Percentiles rank a stretch among this genome's conserved stretches.
Conservation (phyloP, 129 eudicot species). For the Escallonia herrerae region DNA sequence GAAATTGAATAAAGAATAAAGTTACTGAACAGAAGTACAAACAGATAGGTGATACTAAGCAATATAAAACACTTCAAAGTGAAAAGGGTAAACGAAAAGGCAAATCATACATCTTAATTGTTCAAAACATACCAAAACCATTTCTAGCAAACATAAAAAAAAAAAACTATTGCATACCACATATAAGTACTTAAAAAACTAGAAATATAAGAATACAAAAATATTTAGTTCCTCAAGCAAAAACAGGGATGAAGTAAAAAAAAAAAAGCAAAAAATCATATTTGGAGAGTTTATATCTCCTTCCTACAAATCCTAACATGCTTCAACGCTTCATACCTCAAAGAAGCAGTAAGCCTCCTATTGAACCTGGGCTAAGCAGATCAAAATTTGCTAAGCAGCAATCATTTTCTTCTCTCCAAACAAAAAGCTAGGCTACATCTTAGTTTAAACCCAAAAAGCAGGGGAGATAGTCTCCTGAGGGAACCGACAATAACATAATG, state of each 20-base stretch:
- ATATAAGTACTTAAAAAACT: no score
- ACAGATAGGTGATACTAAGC: neutral
- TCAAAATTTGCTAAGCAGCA: neutral
- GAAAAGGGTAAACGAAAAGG: neutral
- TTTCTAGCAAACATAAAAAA: neutral
- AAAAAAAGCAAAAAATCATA: no score
- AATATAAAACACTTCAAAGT: neutral
- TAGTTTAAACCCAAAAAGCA: slow-evolving; percentile 2
- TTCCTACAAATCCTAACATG: no score
- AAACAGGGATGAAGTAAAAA: neutral
- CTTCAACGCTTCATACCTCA: no score
- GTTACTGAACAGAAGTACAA: neutral
- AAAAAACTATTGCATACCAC: neutral
- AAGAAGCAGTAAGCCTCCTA: neutral
- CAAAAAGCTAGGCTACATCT: neutral
- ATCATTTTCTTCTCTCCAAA: neutral
- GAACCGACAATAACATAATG: neutral
- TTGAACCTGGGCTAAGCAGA: neutral
- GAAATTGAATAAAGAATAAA: slow-evolving; percentile 4
- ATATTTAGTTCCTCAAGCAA: neutral
- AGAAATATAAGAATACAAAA: neutral
- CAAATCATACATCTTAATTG: no score
- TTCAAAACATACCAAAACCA: no score
- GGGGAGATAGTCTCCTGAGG: neutral
- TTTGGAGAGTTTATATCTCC: no score